Evolutionary conservation across 1,284 basidiomycete genomes (phyloP), one percentile per base, ranked within the genome.

Genomic region (Heterobasidion occidentale): DNA sequence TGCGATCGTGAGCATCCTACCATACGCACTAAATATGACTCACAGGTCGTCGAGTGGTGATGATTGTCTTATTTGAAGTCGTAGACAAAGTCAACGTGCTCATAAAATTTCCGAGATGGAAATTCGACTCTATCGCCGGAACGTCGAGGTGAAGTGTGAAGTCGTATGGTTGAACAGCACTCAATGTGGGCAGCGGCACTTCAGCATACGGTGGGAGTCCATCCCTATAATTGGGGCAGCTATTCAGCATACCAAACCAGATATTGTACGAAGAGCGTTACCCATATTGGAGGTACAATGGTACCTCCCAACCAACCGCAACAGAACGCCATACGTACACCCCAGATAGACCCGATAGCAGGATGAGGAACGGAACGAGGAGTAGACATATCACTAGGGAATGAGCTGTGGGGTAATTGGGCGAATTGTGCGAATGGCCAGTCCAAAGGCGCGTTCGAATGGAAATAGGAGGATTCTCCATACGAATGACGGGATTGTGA

Each of bases 81-180:
- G 83, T 81, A 3, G 70, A 71, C 12, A 92, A 67, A 0, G 76
- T 80, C 36, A 92, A 66, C 42, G 74, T 77, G 7, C 80, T 73
- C 88, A 92, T 92, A 68, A 92, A 92, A 68, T 92, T 92, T 34
- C 88, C 88, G 1, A 92, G 77, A 3, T 74, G 83, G 62, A 79
- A 72, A 70, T 90, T 92, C 15, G 81, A 68, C 57, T 83, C 79
- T n/a, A 77, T 78, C 1, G 80, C 73, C 12, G 90, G 90, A 3
- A 92, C 72, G 19, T 71, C 68, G n/a, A 92, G 73, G 54, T 82
- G 78, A 12, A 90, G 70, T 45, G 80, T 82, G 52, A 92, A 73
- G 61, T 90, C 82, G 56, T 91, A 92, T 8, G 79, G 78, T 59
- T 91, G 89, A 44, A 76, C 70, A 17, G 79, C 62, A 52, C 77